Evolutionary conservation across 1,284 basidiomycete species (phyloP), one percentile per base, ranked within the genome.

Genomic region (Naganishia liquefaciens): DNA sequence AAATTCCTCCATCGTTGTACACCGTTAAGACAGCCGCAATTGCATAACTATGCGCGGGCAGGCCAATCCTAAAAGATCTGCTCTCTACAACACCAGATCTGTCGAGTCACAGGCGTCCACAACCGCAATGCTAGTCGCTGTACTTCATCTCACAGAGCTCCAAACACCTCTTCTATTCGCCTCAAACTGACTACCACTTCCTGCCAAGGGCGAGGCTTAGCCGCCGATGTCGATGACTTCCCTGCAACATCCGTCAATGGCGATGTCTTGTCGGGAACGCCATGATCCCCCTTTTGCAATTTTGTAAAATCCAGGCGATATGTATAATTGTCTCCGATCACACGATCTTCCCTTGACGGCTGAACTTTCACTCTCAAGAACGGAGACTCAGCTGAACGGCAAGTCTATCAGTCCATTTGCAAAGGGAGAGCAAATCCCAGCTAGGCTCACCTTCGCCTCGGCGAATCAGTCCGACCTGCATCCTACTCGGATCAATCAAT

Each of bases 121-220:
- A 7, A 10, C 6, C 33, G 33, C 10, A 7, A 37, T 7, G 33
- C 33, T 7, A 2, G 33, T 37, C 33, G 33, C 33, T 4, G 13
- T 7, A 37, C 33, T 10, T 37, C 13, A 27, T 54, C 47, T 21
- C 42, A 46, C 39, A 64, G 19, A 40, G 33, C 42, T 4, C 64
- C 64, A 46, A 65, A 65, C 19, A 65, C 64, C 28, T 60, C 49
- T 27, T 65, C 64, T 19, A 65, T 25, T 33, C 64, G 23, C 27
- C 54, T 51, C 64, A 58, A 49, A 54, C 64, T 91, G 21, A 91
- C 87, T 2, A 91, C 86, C 46, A 91, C 74, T 62, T 91, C 89
- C 71, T 85, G 88, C 67, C 85, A 81, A 70, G 87, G 81, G 5
- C 79, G 75, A 5, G 80, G 79, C 66, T 85, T 82, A 30, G 28